phyloP scores from a whole-genome alignment of 2,329 filamentous ascomycete species.

The Cladophialophora exuberans region DNA sequence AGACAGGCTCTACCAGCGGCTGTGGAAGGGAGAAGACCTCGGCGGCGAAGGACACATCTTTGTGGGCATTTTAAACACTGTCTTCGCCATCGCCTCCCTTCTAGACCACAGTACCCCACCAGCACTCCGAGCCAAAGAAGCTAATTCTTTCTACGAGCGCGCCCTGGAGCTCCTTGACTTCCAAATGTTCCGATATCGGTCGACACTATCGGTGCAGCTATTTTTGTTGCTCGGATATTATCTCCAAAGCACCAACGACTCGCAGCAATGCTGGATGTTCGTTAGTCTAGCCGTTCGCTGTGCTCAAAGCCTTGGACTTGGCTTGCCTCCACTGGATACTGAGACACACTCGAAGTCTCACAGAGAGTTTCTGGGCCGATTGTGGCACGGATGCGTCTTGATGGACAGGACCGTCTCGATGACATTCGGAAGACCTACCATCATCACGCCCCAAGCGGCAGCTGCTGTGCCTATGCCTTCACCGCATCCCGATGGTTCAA shows the following conservation, averaged over 20 bases:
- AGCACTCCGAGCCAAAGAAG: conserved; percentile 44
- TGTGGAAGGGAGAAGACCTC: conserved; percentile 25
- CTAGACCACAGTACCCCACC: conserved; percentile 45
- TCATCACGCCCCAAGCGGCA: conserved; percentile 13
- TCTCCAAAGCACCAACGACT: conserved; percentile 52
- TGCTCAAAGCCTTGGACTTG: conserved; percentile 52
- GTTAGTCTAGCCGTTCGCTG: conserved; percentile 51
- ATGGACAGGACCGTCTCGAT: conserved; percentile 35
- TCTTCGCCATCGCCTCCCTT: conserved; percentile 52
- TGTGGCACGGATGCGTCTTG: conserved; percentile 44
- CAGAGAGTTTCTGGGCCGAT: conserved; percentile 31
- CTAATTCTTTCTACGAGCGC: conserved; percentile 47
- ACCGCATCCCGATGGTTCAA: background rate
- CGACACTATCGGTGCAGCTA: conserved; percentile 50
- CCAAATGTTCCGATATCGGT: conserved; percentile 43
- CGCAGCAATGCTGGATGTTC: conserved; percentile 56
- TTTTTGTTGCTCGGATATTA: conserved; percentile 54
- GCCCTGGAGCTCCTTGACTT: conserved; percentile 49
- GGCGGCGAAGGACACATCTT: conserved; percentile 46
- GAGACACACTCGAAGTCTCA: conserved; percentile 29
- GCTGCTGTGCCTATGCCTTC: background rate
- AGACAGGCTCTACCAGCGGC: conserved; percentile 42
- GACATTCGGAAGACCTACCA: conserved; percentile 10
- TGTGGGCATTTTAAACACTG: conserved; percentile 50
- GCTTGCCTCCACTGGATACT: conserved; percentile 45